Evolutionary conservation across 495 filamentous ascomycete species (phyloP), one percentile per base, ranked within the genome.

Genomic region (Aspergillus incahuasiensis): DNA sequence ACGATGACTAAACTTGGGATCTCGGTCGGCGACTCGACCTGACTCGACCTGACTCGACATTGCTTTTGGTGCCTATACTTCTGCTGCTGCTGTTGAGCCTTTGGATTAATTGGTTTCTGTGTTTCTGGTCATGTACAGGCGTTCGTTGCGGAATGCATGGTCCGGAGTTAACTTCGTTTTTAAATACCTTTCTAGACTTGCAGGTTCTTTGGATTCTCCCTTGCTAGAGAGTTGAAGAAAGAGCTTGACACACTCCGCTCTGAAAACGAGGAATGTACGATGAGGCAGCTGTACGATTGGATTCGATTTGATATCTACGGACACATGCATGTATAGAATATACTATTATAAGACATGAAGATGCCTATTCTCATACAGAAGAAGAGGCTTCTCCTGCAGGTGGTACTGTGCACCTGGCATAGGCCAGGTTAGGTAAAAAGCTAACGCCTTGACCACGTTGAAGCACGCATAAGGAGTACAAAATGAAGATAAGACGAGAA

Each of bases 1-100:
- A 69, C 41, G 65, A 70, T 55, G 67, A 71, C 57, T 72, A 58
- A 67, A 59, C 15, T 48, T 22, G 25, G 39, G 19, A 34, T 40
- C 35, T 52, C 35, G 44, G 30, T 59, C 15, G 38, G 48, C 5
- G 32, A 12, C 32, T 35, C 32, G 32, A 1, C 28, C 46, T 28
- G 47, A 38, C 28, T 11, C 48, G 38, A 34, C 28, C 46, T 28
- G 47, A 38, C 28, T 11, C 48, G 38, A 34, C 35, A 52, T 52
- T 56, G 16, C 56, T 57, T n/a, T 53, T 56, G 45, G 55, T 46
- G 52, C 56, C 57, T 35, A 59, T 48, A 66, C 57, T 60, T 55
- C 35, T 53, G 22, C 39, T 50, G 22, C 39, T 50, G 32, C 40
- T 32, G 34, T 49, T 58, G 51, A 53, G 47, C 52, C 46, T 51